phyloP scores from a whole-genome alignment of 352 stramenopile genomes.

The Albugo laibachii region DNA sequence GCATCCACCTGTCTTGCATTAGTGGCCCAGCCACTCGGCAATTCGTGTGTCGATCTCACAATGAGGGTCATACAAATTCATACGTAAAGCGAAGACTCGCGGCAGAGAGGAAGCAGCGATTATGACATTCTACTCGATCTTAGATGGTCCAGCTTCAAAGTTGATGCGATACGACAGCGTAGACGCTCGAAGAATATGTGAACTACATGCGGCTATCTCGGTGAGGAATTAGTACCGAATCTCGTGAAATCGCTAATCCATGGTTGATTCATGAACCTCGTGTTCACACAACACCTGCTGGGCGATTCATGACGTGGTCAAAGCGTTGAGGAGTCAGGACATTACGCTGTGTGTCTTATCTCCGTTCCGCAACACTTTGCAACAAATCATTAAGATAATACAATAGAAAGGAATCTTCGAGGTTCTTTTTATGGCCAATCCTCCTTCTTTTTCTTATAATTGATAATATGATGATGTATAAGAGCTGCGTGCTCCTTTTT shows the following conservation, averaged over 20 bases:
- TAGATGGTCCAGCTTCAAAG: constrained; percentile 82
- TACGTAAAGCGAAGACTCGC: constrained; percentile 90
- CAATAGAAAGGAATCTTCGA: constrained; percentile 80
- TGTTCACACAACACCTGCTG: constrained; percentile 89
- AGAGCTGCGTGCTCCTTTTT: no score
- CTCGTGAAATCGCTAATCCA: constrained; percentile 75
- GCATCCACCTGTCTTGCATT: constrained; percentile 84
- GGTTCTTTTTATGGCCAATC: constrained; percentile 83
- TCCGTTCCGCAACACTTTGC: constrained; percentile 85
- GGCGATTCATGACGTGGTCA: constrained; percentile 93
- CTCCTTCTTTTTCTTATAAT: no score
- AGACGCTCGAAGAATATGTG: constrained; percentile 92
- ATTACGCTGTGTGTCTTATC: constrained; percentile 41
- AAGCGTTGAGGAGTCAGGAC: constrained; percentile 66
- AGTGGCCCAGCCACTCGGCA: constrained; percentile 86
- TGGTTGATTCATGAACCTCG: constrained; percentile 69
- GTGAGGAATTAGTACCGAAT: constrained; percentile 71
- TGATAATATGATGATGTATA: no score
- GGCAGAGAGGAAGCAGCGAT: constrained; percentile 89
- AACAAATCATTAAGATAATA: constrained; percentile 76
- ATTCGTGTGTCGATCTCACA: constrained; percentile 80
- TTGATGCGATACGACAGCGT: constrained; percentile 94
- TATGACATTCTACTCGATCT: constrained; percentile 92
- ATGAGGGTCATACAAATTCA: constrained; percentile 91
- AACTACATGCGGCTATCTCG: constrained; percentile 86